Base-by-base conservation (phyloP, 2,329 filamentous ascomycete species). In the Claviceps sp. region DNA sequence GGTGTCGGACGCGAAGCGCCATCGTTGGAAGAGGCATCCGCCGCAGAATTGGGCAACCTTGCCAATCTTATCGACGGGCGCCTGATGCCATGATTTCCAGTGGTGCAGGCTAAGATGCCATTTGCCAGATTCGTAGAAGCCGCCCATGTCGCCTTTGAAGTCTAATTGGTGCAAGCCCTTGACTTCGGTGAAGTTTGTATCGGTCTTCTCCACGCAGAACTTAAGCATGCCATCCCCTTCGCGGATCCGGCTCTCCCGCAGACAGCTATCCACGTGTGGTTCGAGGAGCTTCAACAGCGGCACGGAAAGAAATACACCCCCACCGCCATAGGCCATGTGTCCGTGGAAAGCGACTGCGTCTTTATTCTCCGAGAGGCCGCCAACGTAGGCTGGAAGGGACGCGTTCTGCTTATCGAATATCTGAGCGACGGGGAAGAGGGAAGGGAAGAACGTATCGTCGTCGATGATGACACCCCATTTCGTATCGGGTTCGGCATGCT, bases 361-460 rank as follows among this genome's bases (percentile, higher is more conserved):
- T 39, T 74, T 71, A 58, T 77, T 76, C 59, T 83, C 79, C 1
- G 78, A 78, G 5, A 82, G 62, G 2, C 73, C 74, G 2, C 80
- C 79, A 11, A 82, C 66, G 61, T 81, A 83, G 38, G 68, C 60
- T 3, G 75, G 68, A 20, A 68, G 60, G 2, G 67, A 70, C 58
- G 75, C 68, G 58, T 82, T 72, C 55, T 77, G 70, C 39, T 64
- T 60, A 37, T 58, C 59, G 2, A 82, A 68, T 5, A 71, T 67
- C n/a, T 71, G 61, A 22, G 72, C 66, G 16, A 83, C 65, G 0
- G 69, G 68, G 49, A 72, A 62, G 45, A 82, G 70, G 2, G 74
- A 77, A 2, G 75, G 72, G 61, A 82, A 82, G 62, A 83, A 82
- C 1, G 79, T 83, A 57, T 83, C 79, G 58, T 83, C 79, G 59